Conservation (phyloP, 495 filamentous ascomycete genomes). For the Podospora pseudoanserina region DNA sequence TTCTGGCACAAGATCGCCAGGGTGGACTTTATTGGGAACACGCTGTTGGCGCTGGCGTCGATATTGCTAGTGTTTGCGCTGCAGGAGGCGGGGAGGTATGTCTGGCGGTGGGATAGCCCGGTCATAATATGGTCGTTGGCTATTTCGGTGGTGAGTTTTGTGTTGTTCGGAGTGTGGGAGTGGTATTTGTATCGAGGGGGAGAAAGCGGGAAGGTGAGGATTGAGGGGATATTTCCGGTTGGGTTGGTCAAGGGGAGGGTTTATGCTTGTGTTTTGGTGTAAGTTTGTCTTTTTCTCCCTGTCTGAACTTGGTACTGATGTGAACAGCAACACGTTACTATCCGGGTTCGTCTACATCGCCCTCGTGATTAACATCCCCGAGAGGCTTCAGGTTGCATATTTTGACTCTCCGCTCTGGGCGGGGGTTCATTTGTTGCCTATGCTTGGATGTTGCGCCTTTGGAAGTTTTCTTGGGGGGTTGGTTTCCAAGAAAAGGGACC, state of each 20-base stretch:
- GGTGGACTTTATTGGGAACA: constrained; percentile 57
- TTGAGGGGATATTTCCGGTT: constrained; percentile 43
- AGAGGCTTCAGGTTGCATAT: constrained; percentile 58
- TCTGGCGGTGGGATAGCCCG: constrained; percentile 44
- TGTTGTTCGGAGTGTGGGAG: constrained; percentile 47
- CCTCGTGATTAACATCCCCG: constrained; percentile 56
- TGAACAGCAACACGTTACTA: constrained; percentile 43
- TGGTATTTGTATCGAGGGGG: constrained; percentile 32
- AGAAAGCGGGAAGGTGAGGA: constrained; percentile 19
- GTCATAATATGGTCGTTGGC: constrained; percentile 43
- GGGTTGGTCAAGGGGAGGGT: constrained; percentile 37
- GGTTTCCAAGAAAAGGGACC: constrained; percentile 43
- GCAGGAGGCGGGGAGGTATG: constrained; percentile 52
- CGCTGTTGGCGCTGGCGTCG: constrained; percentile 51
- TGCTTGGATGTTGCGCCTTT: constrained; percentile 49
- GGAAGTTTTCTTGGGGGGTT: constrained; percentile 50
- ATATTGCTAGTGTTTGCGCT: constrained; percentile 56
- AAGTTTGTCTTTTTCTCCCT: constrained; percentile 12
- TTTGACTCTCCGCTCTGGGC: constrained; percentile 46
- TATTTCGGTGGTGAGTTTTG: constrained; percentile 45
- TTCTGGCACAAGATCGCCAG: constrained; percentile 29
- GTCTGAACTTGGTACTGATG: background rate
- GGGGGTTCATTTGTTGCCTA: constrained; percentile 57
- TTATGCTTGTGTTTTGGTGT: background rate
- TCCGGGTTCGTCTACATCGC: constrained; percentile 56